Evolutionary conservation across 176 grass and related monocot species (phyloP), one percentile per base, ranked within the genome.

Genomic region (Oryza meridionalis): DNA sequence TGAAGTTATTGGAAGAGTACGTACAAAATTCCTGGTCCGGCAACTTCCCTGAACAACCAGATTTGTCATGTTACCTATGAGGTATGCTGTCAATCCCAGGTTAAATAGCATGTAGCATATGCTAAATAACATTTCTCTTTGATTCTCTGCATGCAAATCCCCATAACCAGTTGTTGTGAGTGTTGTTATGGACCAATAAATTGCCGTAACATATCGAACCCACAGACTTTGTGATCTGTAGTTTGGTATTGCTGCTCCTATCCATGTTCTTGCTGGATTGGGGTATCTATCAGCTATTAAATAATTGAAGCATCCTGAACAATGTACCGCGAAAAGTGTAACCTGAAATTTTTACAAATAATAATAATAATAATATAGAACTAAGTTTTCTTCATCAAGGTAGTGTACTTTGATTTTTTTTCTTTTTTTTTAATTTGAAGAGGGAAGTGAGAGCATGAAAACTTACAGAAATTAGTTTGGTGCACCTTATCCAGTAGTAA

Each of bases 61-160:
- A 69, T 97, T 97, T 65, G 92, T 97, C 94, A 97, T 97, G 84
- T 97, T 97, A 53, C 92, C 94, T 27, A 94, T 97, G 74, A 97
- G 84, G 80, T 94, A 97, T 76, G 92, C 86, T 45, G 92, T 94
- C 69, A 97, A 70, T 65, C 90, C 92, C 77, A 97, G 87, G 72
- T 97, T 97, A 79, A 97, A 97, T 51, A 94, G 75, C 92, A 97
- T 97, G 78, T 91, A 97, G 75, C 85, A 89, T 77, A 85, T 94
- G 65, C 78, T 83, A 78, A 97, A 94, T 65, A 92, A 45, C 94
- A 94, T 97, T 70, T 97, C 94, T 85, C 81, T 78, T 81, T 92
- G 49, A 84, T 97, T 97, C 68, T 92, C 90, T 76, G 92, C 94
- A 69, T 97, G 94, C 35, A 94, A 83, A 76, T 97, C 94, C 4